Base-by-base conservation (phyloP, 148 eudicot genomes). In the Polygonum aviculare region DNA sequence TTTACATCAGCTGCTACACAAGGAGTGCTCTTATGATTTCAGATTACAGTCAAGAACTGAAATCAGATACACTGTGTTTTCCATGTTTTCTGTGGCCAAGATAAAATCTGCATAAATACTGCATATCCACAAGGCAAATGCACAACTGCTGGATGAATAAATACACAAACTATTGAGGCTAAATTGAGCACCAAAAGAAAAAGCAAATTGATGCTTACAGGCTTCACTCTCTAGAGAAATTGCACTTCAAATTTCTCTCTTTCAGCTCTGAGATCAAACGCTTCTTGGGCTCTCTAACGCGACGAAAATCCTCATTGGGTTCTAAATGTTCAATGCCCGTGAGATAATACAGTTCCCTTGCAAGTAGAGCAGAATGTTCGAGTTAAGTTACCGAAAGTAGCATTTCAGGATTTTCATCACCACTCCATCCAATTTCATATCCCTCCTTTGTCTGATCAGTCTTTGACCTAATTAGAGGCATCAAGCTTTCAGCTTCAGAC, bases 401-500 rank as follows among this genome's bases (percentile, higher is more conserved):
- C 82, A 84, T 72, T 57, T 82, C 82, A 36, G 87, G 72, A 82
- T 79, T 87, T 51, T 78, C 82, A 26, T 77, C 73, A 52, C 79
- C 80, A 15, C 40, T 51, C 21, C 76, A 84, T 60, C 76, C 82
- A 9, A 54, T 88, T 50, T 78, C 77, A 62, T 72, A 81, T 60
- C 71, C 72, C 52, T 75, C 79, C 54, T 50, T 71, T 49, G 49
- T 35, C 47, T 57, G 63, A 7, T 57, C 63, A 57, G 11, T 9
- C 33, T 57, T 57, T 57, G 63, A 57, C 0, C 36, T 48, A 4
- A 59, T 3, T 3, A 72, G 51, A 22, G 92, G 78, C 82, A 77
- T 75, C 73, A 86, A 90, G 22, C 12, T 71, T 81, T 62, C 80
- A 70, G 10, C 9, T 60, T 90, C 88, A 48, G 87, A 79, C 77